These are phyloP conservation scores for Stephania cephalantha DNA, from an alignment of 164 flowering plant species.

Conservation along the genomic window DNA sequence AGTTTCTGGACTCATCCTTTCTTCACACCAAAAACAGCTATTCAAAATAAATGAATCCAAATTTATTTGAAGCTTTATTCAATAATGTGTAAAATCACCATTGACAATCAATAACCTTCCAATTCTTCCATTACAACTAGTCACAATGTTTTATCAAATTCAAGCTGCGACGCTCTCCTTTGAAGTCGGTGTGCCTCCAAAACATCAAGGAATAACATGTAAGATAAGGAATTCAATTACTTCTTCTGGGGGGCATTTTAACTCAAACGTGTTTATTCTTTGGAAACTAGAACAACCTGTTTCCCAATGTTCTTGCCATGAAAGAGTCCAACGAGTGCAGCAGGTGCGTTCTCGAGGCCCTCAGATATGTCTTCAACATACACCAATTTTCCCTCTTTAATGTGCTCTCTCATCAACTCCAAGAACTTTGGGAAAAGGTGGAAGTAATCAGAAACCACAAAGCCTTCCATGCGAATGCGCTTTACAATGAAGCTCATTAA, in stretches of 20 bases:
- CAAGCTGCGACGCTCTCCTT: too few species aligned
- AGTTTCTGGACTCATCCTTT: too few species aligned
- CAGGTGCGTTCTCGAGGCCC: slow-evolving; percentile 51
- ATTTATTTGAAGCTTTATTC: too few species aligned
- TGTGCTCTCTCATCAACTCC: slow-evolving; percentile 9
- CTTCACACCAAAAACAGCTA: too few species aligned
- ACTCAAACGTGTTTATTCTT: slow-evolving; percentile 18
- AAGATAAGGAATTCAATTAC: neutral
- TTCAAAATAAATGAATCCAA: too few species aligned
- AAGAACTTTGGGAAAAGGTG: slow-evolving; percentile 22
- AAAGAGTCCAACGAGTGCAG: slow-evolving; percentile 47
- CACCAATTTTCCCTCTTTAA: slow-evolving; percentile 36
- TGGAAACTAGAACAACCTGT: slow-evolving; percentile 34
- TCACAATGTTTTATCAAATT: too few species aligned
- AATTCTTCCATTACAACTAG: too few species aligned
- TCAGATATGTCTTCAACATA: slow-evolving; percentile 47
- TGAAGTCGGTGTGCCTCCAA: too few species aligned
- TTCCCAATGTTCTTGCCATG: slow-evolving; percentile 47
- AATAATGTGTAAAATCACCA: too few species aligned
- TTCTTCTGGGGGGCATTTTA: neutral
- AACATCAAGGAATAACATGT: too few species aligned
- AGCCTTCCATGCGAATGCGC: slow-evolving; percentile 25
- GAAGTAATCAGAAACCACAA: slow-evolving; percentile 12
- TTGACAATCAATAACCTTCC: too few species aligned
- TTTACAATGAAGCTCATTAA: slow-evolving; percentile 11